Evolutionary conservation across 768 basidiomycete genomes (phyloP).

Genomic region (Amanita jacksonii): DNA sequence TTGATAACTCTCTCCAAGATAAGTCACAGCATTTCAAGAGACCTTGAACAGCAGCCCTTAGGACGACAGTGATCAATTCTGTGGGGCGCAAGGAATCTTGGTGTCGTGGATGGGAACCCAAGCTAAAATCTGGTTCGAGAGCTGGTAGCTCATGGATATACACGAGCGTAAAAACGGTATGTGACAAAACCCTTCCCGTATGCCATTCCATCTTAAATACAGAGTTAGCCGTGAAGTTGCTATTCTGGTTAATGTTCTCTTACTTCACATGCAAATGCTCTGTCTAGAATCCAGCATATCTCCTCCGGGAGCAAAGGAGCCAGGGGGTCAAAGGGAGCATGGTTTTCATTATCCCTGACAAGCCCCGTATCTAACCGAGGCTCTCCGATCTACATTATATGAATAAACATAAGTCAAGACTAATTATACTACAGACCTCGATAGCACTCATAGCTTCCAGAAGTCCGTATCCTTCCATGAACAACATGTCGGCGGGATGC

Average conservation of each 20-base stretch:
- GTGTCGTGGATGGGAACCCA: constrained; percentile 13
- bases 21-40: constrained; percentile 77
- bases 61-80: constrained; percentile 57
- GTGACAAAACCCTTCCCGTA: constrained; percentile 72
- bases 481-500: constrained; percentile 49
- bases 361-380: constrained; percentile 84
- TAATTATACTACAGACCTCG: constrained; percentile 41
- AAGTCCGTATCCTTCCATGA: constrained; percentile 62
- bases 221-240: too few relatives aligned
- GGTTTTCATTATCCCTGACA: constrained; percentile 29
- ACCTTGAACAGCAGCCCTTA: constrained; percentile 58
- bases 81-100: constrained; percentile 40
- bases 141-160: constrained; percentile 58
- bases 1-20: constrained; percentile 73
- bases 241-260: constrained; percentile 11
- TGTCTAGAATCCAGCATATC: constrained; percentile 83
- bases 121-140: constrained; percentile 46
- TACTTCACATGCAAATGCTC: constrained; percentile 72
- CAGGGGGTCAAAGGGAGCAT: constrained; percentile 53
- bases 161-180: constrained; percentile 74
- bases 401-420: constrained; percentile 8
- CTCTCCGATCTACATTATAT: constrained; percentile 66
- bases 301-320: constrained; percentile 63
- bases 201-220: constrained; percentile 69
- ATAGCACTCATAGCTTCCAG: constrained; percentile 93